Evolutionary conservation across 306 rosid genomes (phyloP).

Genomic region (Quercus agrifolia): DNA sequence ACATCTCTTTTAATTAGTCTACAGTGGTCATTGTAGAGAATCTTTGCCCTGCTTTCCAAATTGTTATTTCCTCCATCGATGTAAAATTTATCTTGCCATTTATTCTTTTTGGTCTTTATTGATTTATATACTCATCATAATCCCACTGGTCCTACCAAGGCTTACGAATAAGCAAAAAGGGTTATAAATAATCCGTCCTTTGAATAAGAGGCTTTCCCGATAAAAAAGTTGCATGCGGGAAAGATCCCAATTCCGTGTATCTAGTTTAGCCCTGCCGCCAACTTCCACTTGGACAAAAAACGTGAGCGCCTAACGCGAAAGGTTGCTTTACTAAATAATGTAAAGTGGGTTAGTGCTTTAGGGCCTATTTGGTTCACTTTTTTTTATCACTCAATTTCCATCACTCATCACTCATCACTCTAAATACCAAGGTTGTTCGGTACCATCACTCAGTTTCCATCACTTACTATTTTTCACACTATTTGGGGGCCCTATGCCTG

Average conservation of each 20-base stretch:
- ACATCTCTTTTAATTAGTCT: neutral
- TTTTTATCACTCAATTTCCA: too few species aligned
- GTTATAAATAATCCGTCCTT: neutral
- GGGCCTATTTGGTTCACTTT: neutral
- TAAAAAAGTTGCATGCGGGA: neutral
- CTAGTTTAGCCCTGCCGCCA: neutral
- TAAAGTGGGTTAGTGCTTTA: neutral
- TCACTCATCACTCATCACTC: too few species aligned
- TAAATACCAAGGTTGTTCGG: too few species aligned
- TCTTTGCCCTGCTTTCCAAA: neutral
- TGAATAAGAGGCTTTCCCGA: neutral
- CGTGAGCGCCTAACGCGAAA: neutral
- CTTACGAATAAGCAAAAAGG: neutral
- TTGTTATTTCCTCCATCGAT: neutral
- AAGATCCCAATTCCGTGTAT: neutral
- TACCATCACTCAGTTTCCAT: too few species aligned
- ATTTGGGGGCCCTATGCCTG: too few species aligned
- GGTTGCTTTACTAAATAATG: neutral
- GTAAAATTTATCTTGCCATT: neutral
- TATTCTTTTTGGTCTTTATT: neutral
- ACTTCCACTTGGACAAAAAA: neutral
- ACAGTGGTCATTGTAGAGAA: neutral
- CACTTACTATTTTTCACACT: too few species aligned
- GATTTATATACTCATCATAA: too few species aligned
- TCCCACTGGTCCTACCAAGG: too few species aligned